A percentile compares a stretch with the other conserved stretches of the same genome.
Evolutionary conservation across 768 basidiomycete genomes (phyloP).

Genomic region (Macrolepiota dolichaula): DNA sequence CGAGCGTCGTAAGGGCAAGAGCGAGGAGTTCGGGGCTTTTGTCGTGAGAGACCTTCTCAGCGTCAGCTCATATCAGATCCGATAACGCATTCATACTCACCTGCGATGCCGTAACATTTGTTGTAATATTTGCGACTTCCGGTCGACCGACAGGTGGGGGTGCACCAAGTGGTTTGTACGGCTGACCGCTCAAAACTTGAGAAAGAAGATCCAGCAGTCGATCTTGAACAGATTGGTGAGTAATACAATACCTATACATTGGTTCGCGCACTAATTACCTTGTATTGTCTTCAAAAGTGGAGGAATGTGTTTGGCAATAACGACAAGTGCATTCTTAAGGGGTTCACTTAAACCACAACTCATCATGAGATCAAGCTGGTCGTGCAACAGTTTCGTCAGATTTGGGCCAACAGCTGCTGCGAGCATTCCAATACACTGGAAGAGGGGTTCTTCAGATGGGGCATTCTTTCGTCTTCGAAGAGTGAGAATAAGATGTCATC

Average conservation of each 20-base stretch:
- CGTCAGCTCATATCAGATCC: background rate
- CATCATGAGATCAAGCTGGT: slow-evolving; percentile 96
- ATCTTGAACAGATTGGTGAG: slow-evolving; percentile 44
- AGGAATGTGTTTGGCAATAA: slow-evolving; percentile 83
- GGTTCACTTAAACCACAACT: slow-evolving; percentile 91
- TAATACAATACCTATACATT: background rate
- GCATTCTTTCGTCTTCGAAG: slow-evolving; percentile 75
- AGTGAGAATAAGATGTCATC: background rate
- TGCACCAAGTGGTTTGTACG: slow-evolving; percentile 86
- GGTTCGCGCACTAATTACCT: slow-evolving; percentile 42
- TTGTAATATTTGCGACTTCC: slow-evolving; percentile 44
- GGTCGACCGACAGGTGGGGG: slow-evolving; percentile 58
- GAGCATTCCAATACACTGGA: slow-evolving; percentile 97
- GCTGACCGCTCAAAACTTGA: slow-evolving; percentile 72
- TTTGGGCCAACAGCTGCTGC: slow-evolving; percentile 94
- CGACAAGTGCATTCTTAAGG: slow-evolving; percentile 76
- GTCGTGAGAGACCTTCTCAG: slow-evolving; percentile 39
- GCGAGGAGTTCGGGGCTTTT: slow-evolving; percentile 70
- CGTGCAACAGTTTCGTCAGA: slow-evolving; percentile 92
- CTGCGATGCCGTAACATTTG: slow-evolving; percentile 52
- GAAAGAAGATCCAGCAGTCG: slow-evolving; percentile 87
- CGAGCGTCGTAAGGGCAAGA: slow-evolving; percentile 82
- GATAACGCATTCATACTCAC: slow-evolving; percentile 25
- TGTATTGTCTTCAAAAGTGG: slow-evolving; percentile 91
- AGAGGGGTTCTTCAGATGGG: slow-evolving; percentile 91